Conservation (phyloP, 371 early-diverging fungal species). For the Mortierella sp. region DNA sequence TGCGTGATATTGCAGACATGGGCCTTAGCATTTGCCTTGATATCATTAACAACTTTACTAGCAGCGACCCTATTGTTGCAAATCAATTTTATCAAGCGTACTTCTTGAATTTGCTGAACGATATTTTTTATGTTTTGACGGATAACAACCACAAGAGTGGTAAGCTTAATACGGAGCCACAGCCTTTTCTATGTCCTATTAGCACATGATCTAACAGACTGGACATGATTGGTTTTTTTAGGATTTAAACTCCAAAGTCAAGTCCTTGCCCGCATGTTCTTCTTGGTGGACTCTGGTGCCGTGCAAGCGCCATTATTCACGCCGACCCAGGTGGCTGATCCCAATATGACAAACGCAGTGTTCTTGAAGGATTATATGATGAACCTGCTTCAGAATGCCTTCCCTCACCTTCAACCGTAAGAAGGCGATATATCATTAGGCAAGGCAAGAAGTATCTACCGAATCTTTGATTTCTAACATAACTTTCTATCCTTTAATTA, state of each 20-base stretch:
- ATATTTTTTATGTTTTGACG: conserved; percentile 96
- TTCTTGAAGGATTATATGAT: conserved; percentile 88
- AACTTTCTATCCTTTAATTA: background rate
- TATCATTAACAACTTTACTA: conserved; percentile 82
- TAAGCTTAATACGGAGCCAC: conserved; percentile 40
- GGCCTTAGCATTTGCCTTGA: conserved; percentile 90
- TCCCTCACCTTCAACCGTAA: conserved; percentile 91
- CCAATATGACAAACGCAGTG: conserved; percentile 80
- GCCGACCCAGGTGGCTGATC: conserved; percentile 74
- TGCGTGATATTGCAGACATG: conserved; percentile 96
- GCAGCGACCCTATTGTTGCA: conserved; percentile 81
- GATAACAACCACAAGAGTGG: conserved; percentile 98
- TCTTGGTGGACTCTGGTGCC: conserved; percentile 82
- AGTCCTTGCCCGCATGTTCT: conserved; percentile 91
- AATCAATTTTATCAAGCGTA: conserved; percentile 93
- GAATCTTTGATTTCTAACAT: background rate
- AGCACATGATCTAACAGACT: no score
- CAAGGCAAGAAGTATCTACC: no score
- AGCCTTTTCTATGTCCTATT: background rate
- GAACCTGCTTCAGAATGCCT: conserved; percentile 86
- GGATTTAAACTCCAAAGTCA: conserved; percentile 93
- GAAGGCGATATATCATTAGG: conserved; percentile 11
- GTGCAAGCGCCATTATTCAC: conserved; percentile 89
- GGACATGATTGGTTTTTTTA: no score
- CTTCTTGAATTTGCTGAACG: conserved; percentile 90